phyloP scores from a whole-genome alignment of 2,329 filamentous ascomycete species.

The Penicillium polonicum region DNA sequence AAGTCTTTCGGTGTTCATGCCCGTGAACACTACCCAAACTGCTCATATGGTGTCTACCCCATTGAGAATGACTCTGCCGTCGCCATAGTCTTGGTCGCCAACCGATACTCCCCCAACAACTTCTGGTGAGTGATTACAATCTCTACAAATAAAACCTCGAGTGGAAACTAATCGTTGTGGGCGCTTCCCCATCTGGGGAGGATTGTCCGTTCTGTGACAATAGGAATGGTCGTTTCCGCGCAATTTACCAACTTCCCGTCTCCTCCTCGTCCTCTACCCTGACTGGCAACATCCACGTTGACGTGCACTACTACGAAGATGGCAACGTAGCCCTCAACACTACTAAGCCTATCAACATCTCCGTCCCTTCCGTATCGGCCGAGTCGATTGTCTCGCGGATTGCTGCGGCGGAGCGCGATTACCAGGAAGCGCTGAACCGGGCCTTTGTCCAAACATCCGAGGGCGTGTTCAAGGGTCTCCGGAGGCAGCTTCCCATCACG shows the following conservation, averaged over 20 bases:
- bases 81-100: constrained; percentile 81
- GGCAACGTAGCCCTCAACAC: constrained; percentile 93
- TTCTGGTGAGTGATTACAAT: constrained; percentile 67
- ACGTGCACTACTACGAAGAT: constrained; percentile 99
- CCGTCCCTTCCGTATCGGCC: constrained; percentile 60
- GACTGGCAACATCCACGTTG: constrained; percentile 80
- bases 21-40: constrained; percentile 82
- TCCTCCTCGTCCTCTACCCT: constrained; percentile 59
- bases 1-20: constrained; percentile 75
- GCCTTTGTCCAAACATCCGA: constrained; percentile 87
- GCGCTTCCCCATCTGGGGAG: not conserved
- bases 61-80: constrained; percentile 72
- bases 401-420: constrained; percentile 77
- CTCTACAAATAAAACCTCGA: too few species aligned
- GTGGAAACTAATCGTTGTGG: not conserved
- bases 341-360: constrained; percentile 69
- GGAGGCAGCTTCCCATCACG: constrained; percentile 91
- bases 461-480: constrained; percentile 88
- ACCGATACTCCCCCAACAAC: constrained; percentile 97
- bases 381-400: constrained; percentile 78
- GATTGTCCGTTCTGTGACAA: not conserved
- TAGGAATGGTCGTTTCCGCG: constrained; percentile 96
- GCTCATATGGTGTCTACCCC: constrained; percentile 79
- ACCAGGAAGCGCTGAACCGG: constrained; percentile 92
- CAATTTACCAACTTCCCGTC: constrained; percentile 75